Evolutionary conservation across 2,329 filamentous ascomycete genomes (phyloP).

Genomic region (Verticillium klebahnii): DNA sequence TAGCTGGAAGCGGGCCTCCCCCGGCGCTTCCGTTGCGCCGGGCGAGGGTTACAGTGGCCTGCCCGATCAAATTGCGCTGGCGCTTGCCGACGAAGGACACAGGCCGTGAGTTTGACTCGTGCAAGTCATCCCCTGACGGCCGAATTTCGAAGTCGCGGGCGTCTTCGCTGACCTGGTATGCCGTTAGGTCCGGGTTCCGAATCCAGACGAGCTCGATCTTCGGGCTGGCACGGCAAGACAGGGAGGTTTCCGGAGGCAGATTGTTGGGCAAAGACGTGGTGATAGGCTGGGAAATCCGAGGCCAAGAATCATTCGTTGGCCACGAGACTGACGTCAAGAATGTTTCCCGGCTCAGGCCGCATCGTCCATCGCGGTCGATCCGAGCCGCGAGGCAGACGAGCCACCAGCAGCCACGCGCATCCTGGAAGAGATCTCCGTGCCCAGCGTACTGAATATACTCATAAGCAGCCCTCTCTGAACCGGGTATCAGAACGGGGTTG

Average conservation of each 20-base stretch:
- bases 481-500: constrained; percentile 26
- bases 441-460: constrained; percentile 17
- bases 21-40: not conserved
- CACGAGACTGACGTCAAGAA: constrained; percentile 23
- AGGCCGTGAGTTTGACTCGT: not conserved
- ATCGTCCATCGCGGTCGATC: constrained; percentile 13
- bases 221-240: constrained; percentile 7
- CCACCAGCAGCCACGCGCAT: constrained; percentile 17
- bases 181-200: constrained; percentile 7
- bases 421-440: constrained; percentile 20
- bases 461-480: too few species aligned
- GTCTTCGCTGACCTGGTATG: constrained; percentile 8
- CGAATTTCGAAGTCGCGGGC: not conserved
- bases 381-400: constrained; percentile 10
- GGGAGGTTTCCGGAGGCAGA: too few species aligned
- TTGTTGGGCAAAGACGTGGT: too few species aligned
- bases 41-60: not conserved
- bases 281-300: too few species aligned
- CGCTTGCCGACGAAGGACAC: not conserved
- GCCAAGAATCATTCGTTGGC: constrained; percentile 16
- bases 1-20: not conserved
- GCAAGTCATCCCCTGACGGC: not conserved
- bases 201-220: constrained; percentile 1
- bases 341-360: constrained; percentile 24
- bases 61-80: not conserved